Conservation (phyloP, 108 stramenopile species). For the Skeletonema potamos region DNA sequence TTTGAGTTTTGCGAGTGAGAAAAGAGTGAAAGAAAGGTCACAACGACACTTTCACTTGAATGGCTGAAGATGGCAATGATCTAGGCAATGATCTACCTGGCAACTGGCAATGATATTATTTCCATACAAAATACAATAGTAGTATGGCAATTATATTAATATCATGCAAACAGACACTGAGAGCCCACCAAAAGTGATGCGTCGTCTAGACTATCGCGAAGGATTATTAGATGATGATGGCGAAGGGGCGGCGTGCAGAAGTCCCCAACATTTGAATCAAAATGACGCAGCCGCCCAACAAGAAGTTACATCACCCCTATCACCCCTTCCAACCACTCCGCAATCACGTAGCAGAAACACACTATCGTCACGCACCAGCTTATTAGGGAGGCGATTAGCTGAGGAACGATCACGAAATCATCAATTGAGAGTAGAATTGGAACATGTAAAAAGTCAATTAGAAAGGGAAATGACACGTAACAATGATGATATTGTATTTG, state of each 20-base stretch:
- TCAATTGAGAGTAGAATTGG: not conserved
- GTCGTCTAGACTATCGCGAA: not conserved
- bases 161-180: not conserved
- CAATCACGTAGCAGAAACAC: not conserved
- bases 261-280: not conserved
- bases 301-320: not conserved
- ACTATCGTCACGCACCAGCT: conserved; percentile 17
- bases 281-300: not conserved
- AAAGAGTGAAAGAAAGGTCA: too few species aligned
- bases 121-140: too few species aligned
- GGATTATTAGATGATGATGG: not conserved
- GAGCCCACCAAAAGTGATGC: not conserved
- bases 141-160: too few species aligned
- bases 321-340: not conserved
- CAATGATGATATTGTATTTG: not conserved
- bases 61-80: too few species aligned
- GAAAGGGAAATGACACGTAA: not conserved
- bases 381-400: conserved; percentile 6
- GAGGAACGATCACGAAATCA: conserved; percentile 26
- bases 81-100: too few species aligned
- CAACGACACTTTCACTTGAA: too few species aligned
- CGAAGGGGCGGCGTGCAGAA: not conserved
- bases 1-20: too few species aligned
- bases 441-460: not conserved
- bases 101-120: too few species aligned